Conservation (phyloP, 345 rosid genomes). For the Moricandia arvensis region DNA sequence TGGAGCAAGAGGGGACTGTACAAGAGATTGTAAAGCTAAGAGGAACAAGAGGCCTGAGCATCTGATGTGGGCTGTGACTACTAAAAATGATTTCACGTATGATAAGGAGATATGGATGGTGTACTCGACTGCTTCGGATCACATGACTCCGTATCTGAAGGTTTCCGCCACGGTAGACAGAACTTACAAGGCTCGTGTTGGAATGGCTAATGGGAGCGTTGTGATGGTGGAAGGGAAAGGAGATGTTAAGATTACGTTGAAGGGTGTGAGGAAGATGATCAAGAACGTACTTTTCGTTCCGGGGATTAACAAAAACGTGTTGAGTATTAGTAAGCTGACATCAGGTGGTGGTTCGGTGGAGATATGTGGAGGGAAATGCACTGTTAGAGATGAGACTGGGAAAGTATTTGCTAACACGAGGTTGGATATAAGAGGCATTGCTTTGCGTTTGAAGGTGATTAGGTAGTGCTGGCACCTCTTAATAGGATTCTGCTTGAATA, state of each 20-base stretch:
- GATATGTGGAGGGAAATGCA: neutral
- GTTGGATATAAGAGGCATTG: conserved; percentile 9
- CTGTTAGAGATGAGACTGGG: neutral
- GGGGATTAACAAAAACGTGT: neutral
- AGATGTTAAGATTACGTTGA: conserved; percentile 8
- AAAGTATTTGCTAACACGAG: neutral
- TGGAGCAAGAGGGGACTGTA: conserved; percentile 13
- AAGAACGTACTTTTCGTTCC: conserved; percentile 24
- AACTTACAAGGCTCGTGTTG: neutral
- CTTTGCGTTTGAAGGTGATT: conserved; percentile 22
- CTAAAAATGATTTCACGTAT: neutral
- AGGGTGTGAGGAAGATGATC: conserved; percentile 1
- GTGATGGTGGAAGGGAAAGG: conserved; percentile 13
- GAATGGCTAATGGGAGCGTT: neutral
- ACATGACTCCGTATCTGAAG: conserved; percentile 28
- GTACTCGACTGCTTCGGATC: neutral
- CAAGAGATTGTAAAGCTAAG: neutral
- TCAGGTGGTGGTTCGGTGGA: neutral
- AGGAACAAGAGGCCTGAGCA: neutral
- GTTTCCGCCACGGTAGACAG: conserved; percentile 11
- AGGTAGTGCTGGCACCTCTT: neutral
- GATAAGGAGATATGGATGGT: conserved; percentile 21
- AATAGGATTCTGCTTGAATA: neutral
- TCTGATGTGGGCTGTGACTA: neutral
- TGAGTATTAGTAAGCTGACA: conserved; percentile 15